Evolutionary conservation across 495 filamentous ascomycete species (phyloP), one percentile per base, ranked within the genome.

Genomic region (Recurvomyces mirabilis): DNA sequence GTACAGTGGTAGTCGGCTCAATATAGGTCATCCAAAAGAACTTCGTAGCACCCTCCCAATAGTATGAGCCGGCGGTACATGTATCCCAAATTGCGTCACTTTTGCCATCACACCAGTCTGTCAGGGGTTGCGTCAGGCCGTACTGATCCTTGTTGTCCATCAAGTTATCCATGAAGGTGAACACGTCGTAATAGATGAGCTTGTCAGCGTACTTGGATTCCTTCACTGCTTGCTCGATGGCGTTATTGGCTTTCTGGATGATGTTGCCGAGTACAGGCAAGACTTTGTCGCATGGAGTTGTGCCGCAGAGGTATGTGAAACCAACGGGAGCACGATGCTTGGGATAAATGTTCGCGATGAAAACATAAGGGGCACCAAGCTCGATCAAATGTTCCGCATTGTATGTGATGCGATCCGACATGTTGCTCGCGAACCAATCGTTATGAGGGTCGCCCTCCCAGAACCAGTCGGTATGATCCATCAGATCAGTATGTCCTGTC

Each of bases 381-480:
- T 50, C 34, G 31, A 54, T 24, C 11, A 56, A 45, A 12, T 43
- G 33, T 33, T 53, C 48, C 4, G 48, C 46, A 14, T 46, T 23
- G 13, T 40, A 23, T 1, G 15, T 20, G 14, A 51, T 53, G 28
- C 37, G 48, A 13, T 38, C 32, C 13, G 53, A 24, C n/a, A 47
- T 42, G 13, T 53, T 39, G 11, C 9, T 14, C 2, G 40, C 41
- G 46, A 53, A 56, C 3, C 30, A 22, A 5, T 29, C 36, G 43
- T 56, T 56, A n/a, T 49, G 38, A 13, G 49, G 52, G 20, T 55
- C 49, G 26, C 49, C 52, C 19, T 49, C 34, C 53, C 53, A 56
- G 40, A 52, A 52, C 12, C 36, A 40, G 32, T 53, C 40, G 22
- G 51, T 50, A 20, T 54, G 45, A 24, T 40, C 15, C 28, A 17